A percentile compares a stretch with the other conserved stretches of the same genome.
phyloP scores from a whole-genome alignment of 352 stramenopile genomes.

The Globisporangium parvum region DNA sequence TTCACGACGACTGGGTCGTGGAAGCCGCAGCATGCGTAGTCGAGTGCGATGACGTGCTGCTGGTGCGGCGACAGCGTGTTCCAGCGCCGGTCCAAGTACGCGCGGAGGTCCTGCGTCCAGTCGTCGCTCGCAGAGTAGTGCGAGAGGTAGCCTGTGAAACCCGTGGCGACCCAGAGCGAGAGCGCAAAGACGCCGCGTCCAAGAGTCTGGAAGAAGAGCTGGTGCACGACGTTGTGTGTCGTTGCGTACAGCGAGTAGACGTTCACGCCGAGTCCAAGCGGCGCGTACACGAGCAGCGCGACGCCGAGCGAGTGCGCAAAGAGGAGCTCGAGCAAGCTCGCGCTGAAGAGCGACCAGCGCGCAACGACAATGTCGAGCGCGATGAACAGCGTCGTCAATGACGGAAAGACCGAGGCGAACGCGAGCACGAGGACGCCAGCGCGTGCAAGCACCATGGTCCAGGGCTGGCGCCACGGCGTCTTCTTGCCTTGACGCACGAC shows the following conservation, averaged over 20 bases:
- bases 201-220: constrained; percentile 33
- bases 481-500: constrained; percentile 23
- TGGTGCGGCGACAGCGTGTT: constrained; percentile 18
- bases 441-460: constrained; percentile 8
- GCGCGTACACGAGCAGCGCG: constrained; percentile 25
- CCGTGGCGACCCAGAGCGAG: constrained; percentile 25
- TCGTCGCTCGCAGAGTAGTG: constrained; percentile 21
- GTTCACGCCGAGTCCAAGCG: constrained; percentile 24
- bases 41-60: constrained; percentile 31
- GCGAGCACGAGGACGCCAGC: constrained; percentile 7
- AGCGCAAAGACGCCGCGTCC: constrained; percentile 8
- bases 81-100: constrained; percentile 38
- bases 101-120: constrained; percentile 25
- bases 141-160: constrained; percentile 29
- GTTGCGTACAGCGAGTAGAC: constrained; percentile 28
- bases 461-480: constrained; percentile 11
- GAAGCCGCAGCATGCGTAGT: constrained; percentile 50
- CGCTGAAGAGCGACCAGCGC: constrained; percentile 36
- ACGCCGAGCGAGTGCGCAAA: constrained; percentile 33
- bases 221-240: constrained; percentile 30
- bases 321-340: constrained; percentile 39
- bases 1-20: constrained; percentile 32
- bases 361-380: constrained; percentile 28
- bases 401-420: constrained; percentile 17
- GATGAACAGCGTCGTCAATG: constrained; percentile 27